Evolutionary conservation across 345 rosid species (phyloP).

Genomic region (Citrus hindsii): DNA sequence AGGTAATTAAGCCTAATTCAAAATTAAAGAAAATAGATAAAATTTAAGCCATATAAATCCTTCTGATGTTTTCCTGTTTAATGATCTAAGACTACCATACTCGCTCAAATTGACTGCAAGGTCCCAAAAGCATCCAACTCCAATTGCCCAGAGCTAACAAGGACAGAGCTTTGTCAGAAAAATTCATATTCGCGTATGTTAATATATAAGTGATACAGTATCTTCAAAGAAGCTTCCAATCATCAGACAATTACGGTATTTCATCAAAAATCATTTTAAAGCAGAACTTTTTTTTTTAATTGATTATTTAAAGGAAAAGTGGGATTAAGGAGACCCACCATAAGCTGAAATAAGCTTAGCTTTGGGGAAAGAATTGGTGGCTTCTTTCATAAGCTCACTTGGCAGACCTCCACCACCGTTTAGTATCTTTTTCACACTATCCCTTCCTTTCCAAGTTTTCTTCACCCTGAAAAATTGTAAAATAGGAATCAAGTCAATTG

Average conservation of each 20-base stretch:
- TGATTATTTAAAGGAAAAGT: background rate
- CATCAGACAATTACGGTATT: background rate
- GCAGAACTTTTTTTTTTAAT: background rate
- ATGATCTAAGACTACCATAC: background rate
- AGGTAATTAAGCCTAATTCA: background rate
- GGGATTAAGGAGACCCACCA: conserved; percentile 38
- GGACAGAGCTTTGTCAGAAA: background rate
- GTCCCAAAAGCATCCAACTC: background rate
- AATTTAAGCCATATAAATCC: background rate
- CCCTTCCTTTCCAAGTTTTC: conserved; percentile 39
- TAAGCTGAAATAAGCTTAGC: conserved; percentile 78
- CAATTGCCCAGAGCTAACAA: background rate
- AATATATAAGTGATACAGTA: background rate
- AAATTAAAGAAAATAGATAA: background rate
- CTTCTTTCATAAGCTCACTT: conserved; percentile 41
- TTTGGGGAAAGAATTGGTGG: conserved; percentile 43
- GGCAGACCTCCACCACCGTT: conserved; percentile 90
- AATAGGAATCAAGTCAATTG: conserved; percentile 8
- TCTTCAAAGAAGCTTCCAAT: background rate
- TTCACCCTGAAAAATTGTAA: conserved; percentile 31
- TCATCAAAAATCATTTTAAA: background rate
- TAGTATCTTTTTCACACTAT: conserved; percentile 54
- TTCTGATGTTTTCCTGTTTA: background rate
- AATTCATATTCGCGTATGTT: background rate
- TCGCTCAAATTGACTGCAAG: background rate